Conservation (phyloP, 768 basidiomycete genomes). For the Tephrocybe sp. region DNA sequence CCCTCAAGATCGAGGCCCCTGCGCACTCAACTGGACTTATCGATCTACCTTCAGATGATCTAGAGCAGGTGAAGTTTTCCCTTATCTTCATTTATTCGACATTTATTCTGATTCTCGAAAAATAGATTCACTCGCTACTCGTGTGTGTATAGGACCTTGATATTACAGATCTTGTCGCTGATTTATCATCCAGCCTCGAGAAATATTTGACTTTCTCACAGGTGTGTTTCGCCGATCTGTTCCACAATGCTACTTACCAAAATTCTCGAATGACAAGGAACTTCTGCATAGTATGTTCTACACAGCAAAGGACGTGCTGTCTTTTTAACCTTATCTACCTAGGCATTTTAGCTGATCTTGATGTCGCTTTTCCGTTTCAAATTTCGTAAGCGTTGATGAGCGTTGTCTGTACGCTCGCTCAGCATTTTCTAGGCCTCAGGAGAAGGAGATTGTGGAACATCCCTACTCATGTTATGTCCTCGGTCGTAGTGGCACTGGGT, state of each 20-base stretch:
- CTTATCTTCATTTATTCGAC: not conserved
- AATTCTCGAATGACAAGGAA: slow-evolving; percentile 15
- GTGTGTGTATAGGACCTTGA: slow-evolving; percentile 42
- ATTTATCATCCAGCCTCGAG: slow-evolving; percentile 34
- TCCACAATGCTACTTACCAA: not conserved
- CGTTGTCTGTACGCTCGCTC: not conserved
- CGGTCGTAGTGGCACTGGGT: slow-evolving; percentile 78
- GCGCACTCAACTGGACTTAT: slow-evolving; percentile 23
- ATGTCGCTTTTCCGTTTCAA: slow-evolving; percentile 43
- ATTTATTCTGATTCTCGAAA: not conserved
- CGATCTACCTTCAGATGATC: slow-evolving; percentile 41
- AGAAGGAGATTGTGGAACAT: slow-evolving; percentile 61
- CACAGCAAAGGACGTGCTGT: too few species aligned
- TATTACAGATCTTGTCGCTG: not conserved
- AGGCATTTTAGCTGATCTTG: slow-evolving; percentile 55
- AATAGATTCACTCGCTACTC: slow-evolving; percentile 57
- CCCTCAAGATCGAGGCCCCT: slow-evolving; percentile 24
- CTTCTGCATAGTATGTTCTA: slow-evolving; percentile 36
- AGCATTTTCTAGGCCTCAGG: slow-evolving; percentile 48
- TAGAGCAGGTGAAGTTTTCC: slow-evolving; percentile 41
- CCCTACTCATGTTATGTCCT: slow-evolving; percentile 62
- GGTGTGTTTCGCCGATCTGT: slow-evolving; percentile 23
- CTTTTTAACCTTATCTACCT: not conserved
- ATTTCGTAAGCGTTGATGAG: slow-evolving; percentile 34
- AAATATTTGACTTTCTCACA: slow-evolving; percentile 45